A percentile compares a stretch with the other conserved stretches of the same genome.
Conservation (phyloP, 1,284 basidiomycete species). For the Quambalaria eucalypti region DNA sequence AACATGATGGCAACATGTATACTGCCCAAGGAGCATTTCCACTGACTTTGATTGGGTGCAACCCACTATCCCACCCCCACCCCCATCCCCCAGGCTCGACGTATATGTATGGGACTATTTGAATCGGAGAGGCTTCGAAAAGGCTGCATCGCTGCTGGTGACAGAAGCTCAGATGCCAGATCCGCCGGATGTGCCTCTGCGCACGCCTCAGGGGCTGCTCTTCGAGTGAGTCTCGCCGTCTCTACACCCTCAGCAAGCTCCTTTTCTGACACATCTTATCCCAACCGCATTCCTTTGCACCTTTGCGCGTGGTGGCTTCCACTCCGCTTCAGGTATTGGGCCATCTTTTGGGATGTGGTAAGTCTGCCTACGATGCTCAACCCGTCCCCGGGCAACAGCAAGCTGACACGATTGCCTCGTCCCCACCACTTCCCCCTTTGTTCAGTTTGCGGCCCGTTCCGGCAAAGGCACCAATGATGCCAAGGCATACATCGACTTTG, state of each 20-base stretch:
- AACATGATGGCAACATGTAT: constrained; percentile 4
- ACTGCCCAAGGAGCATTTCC: not conserved
- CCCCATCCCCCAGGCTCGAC: constrained; percentile 21
- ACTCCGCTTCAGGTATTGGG: constrained; percentile 32
- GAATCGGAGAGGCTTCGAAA: constrained; percentile 29
- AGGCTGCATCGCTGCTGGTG: constrained; percentile 33
- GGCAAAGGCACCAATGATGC: constrained; percentile 34
- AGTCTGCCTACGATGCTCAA: not conserved
- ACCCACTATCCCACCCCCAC: not conserved
- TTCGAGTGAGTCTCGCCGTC: constrained; percentile 29
- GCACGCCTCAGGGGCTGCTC: constrained; percentile 37
- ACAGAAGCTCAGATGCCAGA: constrained; percentile 37
- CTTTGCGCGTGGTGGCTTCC: no score
- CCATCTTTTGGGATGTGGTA: constrained; percentile 43
- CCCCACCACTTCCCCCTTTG: no score
- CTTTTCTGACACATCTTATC: no score
- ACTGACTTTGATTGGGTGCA: not conserved
- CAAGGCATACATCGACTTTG: constrained; percentile 30
- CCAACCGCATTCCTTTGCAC: no score
- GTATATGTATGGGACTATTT: constrained; percentile 47
- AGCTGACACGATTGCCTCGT: no score
- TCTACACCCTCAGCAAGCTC: no score
- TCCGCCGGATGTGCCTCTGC: constrained; percentile 37
- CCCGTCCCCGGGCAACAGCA: no score
- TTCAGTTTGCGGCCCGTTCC: constrained; percentile 33